These are phyloP conservation scores for Pseudonectria foliicola DNA, from an alignment of 2,329 filamentous ascomycete species.

Conservation along the genomic window DNA sequence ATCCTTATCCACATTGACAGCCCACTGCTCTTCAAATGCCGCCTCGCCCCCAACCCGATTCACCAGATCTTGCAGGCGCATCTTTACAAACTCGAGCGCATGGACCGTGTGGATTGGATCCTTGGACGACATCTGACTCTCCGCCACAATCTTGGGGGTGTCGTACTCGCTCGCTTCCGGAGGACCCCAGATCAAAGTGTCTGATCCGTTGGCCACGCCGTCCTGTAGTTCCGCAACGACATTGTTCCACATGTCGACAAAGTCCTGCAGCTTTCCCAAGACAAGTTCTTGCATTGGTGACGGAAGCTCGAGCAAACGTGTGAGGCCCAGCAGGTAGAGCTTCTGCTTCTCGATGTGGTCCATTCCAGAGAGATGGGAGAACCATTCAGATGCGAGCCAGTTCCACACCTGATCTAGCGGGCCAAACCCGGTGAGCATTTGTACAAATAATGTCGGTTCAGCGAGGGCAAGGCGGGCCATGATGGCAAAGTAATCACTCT, in stretches of 20 bases:
- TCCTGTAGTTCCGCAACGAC: conserved; percentile 61
- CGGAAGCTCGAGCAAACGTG: conserved; percentile 60
- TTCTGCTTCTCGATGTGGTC: conserved; percentile 61
- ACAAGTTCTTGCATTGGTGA: conserved; percentile 51
- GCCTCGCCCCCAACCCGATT: conserved; percentile 55
- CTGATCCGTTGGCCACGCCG: conserved; percentile 43
- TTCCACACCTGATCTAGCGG: conserved; percentile 46
- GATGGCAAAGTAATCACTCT: conserved; percentile 80
- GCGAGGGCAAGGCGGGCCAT: conserved; percentile 71
- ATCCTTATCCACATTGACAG: conserved; percentile 68
- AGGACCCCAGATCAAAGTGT: conserved; percentile 43
- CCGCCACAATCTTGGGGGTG: conserved; percentile 47
- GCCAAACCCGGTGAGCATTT: conserved; percentile 43
- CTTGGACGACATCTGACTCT: conserved; percentile 43
- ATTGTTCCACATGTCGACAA: conserved; percentile 69
- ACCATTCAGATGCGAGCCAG: conserved; percentile 59
- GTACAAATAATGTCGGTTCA: conserved; percentile 61
- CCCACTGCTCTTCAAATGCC: conserved; percentile 60
- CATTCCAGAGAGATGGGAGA: conserved; percentile 61
- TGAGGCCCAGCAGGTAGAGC: conserved; percentile 65
- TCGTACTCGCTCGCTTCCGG: conserved; percentile 44
- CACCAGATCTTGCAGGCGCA: conserved; percentile 54
- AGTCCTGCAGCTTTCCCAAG: conserved; percentile 59
- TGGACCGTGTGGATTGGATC: conserved; percentile 65
- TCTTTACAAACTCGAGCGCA: conserved; percentile 56